These are phyloP conservation scores for Blastomyces gilchristii DNA, from an alignment of 2,329 filamentous ascomycete species.

Conservation along the genomic window DNA sequence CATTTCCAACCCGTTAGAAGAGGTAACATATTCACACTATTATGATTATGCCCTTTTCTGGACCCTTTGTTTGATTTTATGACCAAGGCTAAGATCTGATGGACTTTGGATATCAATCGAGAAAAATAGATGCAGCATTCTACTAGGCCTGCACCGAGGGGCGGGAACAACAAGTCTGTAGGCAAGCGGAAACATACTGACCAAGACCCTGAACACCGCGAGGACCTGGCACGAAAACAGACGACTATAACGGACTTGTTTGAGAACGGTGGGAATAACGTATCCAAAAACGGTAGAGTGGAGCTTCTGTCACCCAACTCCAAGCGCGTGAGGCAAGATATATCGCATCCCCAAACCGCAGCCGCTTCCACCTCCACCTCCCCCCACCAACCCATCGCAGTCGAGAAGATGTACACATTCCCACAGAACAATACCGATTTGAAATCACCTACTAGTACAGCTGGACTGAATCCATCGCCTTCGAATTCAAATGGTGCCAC, in stretches of 20 bases:
- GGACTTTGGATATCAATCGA: constrained; percentile 11
- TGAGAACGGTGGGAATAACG: constrained; percentile 21
- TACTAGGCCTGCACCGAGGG: constrained; percentile 30
- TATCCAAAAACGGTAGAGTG: constrained; percentile 16
- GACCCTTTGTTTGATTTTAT: background rate
- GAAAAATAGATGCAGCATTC: constrained; percentile 36
- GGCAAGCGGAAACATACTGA: constrained; percentile 32
- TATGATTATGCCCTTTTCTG: background rate
- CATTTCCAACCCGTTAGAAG: background rate
- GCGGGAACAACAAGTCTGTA: constrained; percentile 35
- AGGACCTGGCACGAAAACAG: constrained; percentile 22
- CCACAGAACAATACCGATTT: constrained; percentile 25
- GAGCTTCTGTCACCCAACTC: constrained; percentile 25
- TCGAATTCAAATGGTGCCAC: constrained; percentile 15
- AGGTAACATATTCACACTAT: background rate
- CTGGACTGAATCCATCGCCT: constrained; percentile 20
- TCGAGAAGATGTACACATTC: constrained; percentile 47
- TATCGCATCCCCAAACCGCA: background rate
- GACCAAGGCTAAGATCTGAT: constrained; percentile 4
- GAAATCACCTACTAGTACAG: constrained; percentile 29
- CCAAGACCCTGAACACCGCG: constrained; percentile 25
- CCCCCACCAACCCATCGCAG: constrained; percentile 19
- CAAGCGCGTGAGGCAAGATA: constrained; percentile 29
- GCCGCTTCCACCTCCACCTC: background rate
- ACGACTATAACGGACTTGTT: constrained; percentile 39